Evolutionary conservation across 176 grass and related monocot species (phyloP).

Genomic region (Phoenix roebelenii): DNA sequence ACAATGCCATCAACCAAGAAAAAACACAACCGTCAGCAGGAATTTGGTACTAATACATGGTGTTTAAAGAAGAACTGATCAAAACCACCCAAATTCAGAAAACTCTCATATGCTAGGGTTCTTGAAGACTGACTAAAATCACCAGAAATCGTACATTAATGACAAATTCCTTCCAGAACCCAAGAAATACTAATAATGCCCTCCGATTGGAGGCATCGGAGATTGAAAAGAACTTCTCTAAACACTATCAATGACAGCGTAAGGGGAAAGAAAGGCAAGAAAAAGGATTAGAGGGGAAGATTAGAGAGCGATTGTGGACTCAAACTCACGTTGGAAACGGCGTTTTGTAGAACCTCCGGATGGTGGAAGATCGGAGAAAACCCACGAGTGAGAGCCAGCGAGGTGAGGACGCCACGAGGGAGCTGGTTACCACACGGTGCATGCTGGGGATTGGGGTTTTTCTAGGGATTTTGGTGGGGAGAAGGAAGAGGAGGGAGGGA

Average conservation of each 20-base stretch:
- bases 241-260: not conserved
- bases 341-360: slow-evolving; percentile 6
- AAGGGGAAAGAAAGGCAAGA: not conserved
- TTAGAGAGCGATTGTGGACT: not conserved
- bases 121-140: too few relatives aligned
- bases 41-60: too few relatives aligned
- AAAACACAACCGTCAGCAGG: too few relatives aligned
- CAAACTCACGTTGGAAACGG: slow-evolving; percentile 45
- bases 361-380: slow-evolving; percentile 39
- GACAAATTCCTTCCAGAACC: too few relatives aligned
- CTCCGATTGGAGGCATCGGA: too few relatives aligned
- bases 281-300: not conserved
- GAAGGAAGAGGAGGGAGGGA: not conserved
- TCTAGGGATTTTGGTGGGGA: not conserved
- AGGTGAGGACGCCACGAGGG: slow-evolving; percentile 53
- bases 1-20: too few relatives aligned
- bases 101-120: too few relatives aligned
- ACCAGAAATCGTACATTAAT: too few relatives aligned
- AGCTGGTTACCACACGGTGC: slow-evolving; percentile 61
- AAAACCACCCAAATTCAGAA: too few relatives aligned
- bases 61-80: too few relatives aligned
- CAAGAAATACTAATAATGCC: too few relatives aligned
- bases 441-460: slow-evolving; percentile 29
- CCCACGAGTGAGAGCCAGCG: slow-evolving; percentile 52
- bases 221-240: too few relatives aligned